Conservation (phyloP, 2,329 filamentous ascomycete species). For the Aspergillus spinulosporus region DNA sequence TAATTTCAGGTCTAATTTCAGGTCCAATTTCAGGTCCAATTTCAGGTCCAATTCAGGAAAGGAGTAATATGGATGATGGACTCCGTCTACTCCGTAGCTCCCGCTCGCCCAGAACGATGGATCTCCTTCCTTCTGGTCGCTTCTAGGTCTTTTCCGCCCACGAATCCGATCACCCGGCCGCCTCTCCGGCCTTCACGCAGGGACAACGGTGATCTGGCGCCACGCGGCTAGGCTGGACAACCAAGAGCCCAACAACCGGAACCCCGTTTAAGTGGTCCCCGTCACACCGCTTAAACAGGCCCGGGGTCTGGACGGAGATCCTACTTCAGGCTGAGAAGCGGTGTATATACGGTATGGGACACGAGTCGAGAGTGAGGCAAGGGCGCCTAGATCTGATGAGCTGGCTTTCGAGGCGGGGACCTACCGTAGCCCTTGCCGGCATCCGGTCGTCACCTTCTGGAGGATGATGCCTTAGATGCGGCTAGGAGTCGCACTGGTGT, state of each 20-base stretch:
- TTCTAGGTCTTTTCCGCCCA: neutral
- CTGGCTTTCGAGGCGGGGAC: neutral
- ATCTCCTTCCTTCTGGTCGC: neutral
- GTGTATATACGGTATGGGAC: neutral
- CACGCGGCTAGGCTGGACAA: neutral
- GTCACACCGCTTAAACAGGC: constrained; percentile 1
- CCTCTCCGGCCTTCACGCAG: neutral
- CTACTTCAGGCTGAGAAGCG: neutral
- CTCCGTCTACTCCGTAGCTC: too few species aligned
- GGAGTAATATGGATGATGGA: too few species aligned
- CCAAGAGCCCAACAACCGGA: neutral
- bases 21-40: too few species aligned
- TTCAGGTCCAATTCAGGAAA: too few species aligned
- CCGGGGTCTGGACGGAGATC: neutral
- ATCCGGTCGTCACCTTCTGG: too few species aligned
- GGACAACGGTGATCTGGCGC: neutral
- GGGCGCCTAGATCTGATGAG: neutral
- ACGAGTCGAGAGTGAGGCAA: neutral
- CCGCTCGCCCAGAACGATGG: too few species aligned
- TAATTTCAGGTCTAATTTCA: too few species aligned
- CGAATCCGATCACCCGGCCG: neutral
- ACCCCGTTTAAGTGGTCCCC: neutral
- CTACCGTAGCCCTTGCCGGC: too few species aligned
- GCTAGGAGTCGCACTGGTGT: too few species aligned
- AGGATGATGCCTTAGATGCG: too few species aligned